Conservation (phyloP, 129 eudicot genomes). For the Kitagawia praeruptora region DNA sequence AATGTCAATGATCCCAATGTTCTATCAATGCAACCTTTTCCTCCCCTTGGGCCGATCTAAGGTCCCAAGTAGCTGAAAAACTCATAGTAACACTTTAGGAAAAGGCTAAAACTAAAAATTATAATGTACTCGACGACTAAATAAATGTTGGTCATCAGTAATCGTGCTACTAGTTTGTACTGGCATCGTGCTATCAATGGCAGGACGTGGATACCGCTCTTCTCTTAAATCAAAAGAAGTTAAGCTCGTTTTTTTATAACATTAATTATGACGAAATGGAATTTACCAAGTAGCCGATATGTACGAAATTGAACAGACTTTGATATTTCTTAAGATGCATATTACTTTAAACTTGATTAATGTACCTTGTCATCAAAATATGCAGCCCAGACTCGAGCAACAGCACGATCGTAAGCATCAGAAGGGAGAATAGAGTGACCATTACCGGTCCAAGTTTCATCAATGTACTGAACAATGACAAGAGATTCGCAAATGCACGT, state of each 20-base stretch:
- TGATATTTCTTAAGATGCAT: too few species aligned
- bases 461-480: conserved; percentile 1
- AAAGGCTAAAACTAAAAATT: background rate
- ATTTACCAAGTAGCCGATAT: too few species aligned
- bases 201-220: too few species aligned
- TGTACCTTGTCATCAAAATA: conserved; percentile 4
- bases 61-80: conserved; percentile 17
- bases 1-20: conserved; percentile 29
- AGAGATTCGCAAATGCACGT: background rate
- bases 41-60: conserved; percentile 16
- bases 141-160: too few species aligned
- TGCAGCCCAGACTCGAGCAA: conserved; percentile 1
- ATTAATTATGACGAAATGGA: too few species aligned
- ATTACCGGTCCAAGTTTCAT: background rate
- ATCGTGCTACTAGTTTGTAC: too few species aligned
- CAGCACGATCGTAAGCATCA: background rate
- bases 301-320: too few species aligned
- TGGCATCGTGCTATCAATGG: too few species aligned
- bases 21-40: conserved; percentile 7
- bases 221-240: too few species aligned
- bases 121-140: too few species aligned
- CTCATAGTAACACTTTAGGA: background rate
- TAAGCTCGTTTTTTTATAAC: too few species aligned
- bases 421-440: background rate
- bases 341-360: too few species aligned